Base-by-base conservation (phyloP, 1,139 yeast species). In the Geotrichum fermentans region DNA sequence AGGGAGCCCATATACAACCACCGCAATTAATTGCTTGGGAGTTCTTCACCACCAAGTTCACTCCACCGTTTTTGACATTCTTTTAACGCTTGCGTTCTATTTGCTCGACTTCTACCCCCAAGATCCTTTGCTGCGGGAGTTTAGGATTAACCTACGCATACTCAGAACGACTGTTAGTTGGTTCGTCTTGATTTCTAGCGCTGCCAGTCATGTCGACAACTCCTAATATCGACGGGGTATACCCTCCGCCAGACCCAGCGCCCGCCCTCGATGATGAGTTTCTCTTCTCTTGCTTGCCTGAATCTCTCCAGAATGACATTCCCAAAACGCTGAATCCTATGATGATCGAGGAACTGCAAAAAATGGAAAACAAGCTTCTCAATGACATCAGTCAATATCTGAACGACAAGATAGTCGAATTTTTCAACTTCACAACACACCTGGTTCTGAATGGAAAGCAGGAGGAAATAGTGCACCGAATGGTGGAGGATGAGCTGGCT, bases 211-310 rank as follows among this genome's bases (percentile, higher is more conserved):
- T 37, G 40, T 37, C 40, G 16, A 5, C 40, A 20, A n/a, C 28
- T 21, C n/a, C 29, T 11, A 11, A 10, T 8, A 10, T 30, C 7
- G 18, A 13, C 13, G 40, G 28, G 40, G 4, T 6, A 5, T 38
- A 38, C 18, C 22, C 32, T n/a, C 33, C 41, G 21, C 41, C 41
- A 11, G 3, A 38, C n/a, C 41, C 20, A 14, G 41, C 41, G n/a
- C 41, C 33, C 11, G 39, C 38, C 10, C 24, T 34, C 8, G 38
- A 42, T 34, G 21, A 28, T 7, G 39, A 42, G 20, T 34, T 42
- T 6, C 32, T 42, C 24, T 34, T 33, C 21, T 34, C 40, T 10
- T 17, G 21, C 18, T 33, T 42, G 8, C 18, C 45, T 14, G 20
- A 35, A 13, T 17, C 18, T 5, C 40, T 42, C 16, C 29, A 42